Percentiles rank a stretch among this genome's conserved stretches.
Conservation (phyloP, 2,329 filamentous ascomycete species). For the Neodidymelliopsis sp. region DNA sequence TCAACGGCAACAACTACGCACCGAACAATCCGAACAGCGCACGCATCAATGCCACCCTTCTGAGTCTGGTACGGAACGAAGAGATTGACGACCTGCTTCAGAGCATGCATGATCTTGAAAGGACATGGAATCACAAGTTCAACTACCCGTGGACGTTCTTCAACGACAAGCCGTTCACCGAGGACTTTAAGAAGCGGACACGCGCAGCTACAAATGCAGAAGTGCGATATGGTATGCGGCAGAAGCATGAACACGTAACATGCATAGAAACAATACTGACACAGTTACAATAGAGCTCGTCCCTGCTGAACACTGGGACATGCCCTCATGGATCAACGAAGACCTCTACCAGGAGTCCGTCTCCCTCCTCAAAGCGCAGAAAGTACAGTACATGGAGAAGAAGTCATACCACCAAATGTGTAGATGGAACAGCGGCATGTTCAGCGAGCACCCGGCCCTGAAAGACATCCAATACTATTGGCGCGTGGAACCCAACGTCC, state of each 20-base stretch:
- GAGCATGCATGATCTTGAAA: slow-evolving; percentile 89
- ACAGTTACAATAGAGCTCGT: slow-evolving; percentile 71
- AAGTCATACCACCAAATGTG: slow-evolving; percentile 99
- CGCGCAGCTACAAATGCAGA: slow-evolving; percentile 85
- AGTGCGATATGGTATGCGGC: slow-evolving; percentile 75
- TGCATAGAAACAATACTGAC: slow-evolving; percentile 11
- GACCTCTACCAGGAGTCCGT: slow-evolving; percentile 87
- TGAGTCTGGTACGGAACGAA: slow-evolving; percentile 90
- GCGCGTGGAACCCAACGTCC: slow-evolving; percentile 97
- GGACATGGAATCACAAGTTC: slow-evolving; percentile 98
- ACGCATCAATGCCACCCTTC: slow-evolving; percentile 90
- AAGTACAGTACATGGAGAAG: slow-evolving; percentile 89
- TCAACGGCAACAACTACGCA: slow-evolving; percentile 75
- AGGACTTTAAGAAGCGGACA: slow-evolving; percentile 89
- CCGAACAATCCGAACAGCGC: slow-evolving; percentile 76
- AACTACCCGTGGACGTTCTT: slow-evolving; percentile 99
- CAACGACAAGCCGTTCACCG: slow-evolving; percentile 92
- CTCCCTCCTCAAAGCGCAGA: slow-evolving; percentile 79
- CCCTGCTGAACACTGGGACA: slow-evolving; percentile 93
- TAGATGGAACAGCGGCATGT: slow-evolving; percentile 97
- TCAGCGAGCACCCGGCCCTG: slow-evolving; percentile 94
- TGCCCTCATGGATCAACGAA: slow-evolving; percentile 89
- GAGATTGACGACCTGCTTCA: slow-evolving; percentile 84
- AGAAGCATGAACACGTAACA: too few species aligned
- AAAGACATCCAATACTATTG: slow-evolving; percentile 89